phyloP scores from a whole-genome alignment of 2,329 filamentous ascomycete genomes.

The Exophiala oligosperma region DNA sequence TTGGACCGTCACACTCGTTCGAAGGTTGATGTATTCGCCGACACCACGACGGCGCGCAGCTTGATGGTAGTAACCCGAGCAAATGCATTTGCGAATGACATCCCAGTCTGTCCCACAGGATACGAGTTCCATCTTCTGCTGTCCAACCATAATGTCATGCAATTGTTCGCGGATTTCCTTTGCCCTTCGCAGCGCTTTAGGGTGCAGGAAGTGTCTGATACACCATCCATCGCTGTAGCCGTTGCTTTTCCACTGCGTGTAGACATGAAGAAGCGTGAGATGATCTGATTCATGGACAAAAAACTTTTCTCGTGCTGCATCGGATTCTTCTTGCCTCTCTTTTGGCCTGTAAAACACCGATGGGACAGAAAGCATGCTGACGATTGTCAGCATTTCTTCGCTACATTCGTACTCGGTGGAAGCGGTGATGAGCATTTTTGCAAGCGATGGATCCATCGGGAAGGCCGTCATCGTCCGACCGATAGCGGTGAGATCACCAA shows the following conservation, averaged over 20 bases:
- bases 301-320: conserved; percentile 94
- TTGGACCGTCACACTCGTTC: conserved; percentile 90
- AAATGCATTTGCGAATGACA: conserved; percentile 91
- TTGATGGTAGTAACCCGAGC: conserved; percentile 97
- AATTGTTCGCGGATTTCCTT: conserved; percentile 95
- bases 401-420: conserved; percentile 87
- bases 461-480: conserved; percentile 95
- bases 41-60: conserved; percentile 94
- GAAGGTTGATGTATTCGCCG: conserved; percentile 94
- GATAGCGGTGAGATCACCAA: conserved; percentile 84
- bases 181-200: conserved; percentile 87
- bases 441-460: conserved; percentile 94
- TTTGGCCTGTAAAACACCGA: conserved; percentile 97
- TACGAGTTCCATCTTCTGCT: conserved; percentile 83
- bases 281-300: conserved; percentile 98
- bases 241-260: conserved; percentile 91
- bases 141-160: conserved; percentile 80
- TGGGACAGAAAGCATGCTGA: conserved; percentile 95
- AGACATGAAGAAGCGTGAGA: conserved; percentile 91
- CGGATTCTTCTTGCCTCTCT: conserved; percentile 93
- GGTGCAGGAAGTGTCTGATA: conserved; percentile 86
- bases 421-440: conserved; percentile 91
- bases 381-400: conserved; percentile 97
- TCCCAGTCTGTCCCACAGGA: conserved; percentile 98
- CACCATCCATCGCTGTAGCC: conserved; percentile 91